These are phyloP conservation scores for Aphanomyces stellatus DNA, from an alignment of 352 stramenopile species.

Conservation along the genomic window DNA sequence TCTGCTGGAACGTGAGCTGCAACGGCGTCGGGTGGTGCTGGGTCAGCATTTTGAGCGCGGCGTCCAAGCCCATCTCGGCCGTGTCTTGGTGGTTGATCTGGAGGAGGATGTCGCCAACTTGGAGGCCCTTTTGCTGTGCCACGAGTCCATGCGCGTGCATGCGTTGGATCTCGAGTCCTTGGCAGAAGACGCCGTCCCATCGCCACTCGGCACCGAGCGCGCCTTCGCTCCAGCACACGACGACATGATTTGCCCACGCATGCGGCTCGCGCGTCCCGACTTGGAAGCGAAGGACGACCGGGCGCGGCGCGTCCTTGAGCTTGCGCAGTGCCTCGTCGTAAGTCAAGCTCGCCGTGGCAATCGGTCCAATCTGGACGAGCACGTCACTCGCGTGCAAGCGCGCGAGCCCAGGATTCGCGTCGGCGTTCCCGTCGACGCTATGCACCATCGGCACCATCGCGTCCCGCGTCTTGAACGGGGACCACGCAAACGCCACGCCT, in stretches of 20 bases:
- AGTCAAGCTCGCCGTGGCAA: not conserved
- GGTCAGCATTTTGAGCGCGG: slow-evolving; percentile 76
- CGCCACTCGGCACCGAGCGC: not conserved
- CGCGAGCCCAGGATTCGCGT: not conserved
- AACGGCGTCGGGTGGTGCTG: slow-evolving; percentile 68
- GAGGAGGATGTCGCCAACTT: slow-evolving; percentile 74
- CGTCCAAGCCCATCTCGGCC: slow-evolving; percentile 77
- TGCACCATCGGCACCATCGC: slow-evolving; percentile 10
- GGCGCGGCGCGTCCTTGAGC: not conserved
- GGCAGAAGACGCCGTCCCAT: not conserved
- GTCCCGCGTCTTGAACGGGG: not conserved
- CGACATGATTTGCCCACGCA: not conserved
- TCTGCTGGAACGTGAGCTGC: slow-evolving; percentile 68
- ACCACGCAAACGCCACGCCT: slow-evolving; percentile 9
- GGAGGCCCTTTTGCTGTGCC: slow-evolving; percentile 30
- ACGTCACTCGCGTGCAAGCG: not conserved
- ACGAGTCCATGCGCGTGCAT: not conserved
- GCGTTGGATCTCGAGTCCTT: not conserved
- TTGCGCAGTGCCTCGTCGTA: not conserved
- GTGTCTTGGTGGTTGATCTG: slow-evolving; percentile 89
- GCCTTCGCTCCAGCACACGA: not conserved
- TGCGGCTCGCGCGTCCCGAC: slow-evolving; percentile 23
- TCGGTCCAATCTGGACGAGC: not conserved
- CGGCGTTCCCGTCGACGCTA: not conserved
- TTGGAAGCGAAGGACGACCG: slow-evolving; percentile 65